These are phyloP conservation scores for Aechmea fasciata DNA, from an alignment of 176 grass and related monocot species.

Conservation along the genomic window DNA sequence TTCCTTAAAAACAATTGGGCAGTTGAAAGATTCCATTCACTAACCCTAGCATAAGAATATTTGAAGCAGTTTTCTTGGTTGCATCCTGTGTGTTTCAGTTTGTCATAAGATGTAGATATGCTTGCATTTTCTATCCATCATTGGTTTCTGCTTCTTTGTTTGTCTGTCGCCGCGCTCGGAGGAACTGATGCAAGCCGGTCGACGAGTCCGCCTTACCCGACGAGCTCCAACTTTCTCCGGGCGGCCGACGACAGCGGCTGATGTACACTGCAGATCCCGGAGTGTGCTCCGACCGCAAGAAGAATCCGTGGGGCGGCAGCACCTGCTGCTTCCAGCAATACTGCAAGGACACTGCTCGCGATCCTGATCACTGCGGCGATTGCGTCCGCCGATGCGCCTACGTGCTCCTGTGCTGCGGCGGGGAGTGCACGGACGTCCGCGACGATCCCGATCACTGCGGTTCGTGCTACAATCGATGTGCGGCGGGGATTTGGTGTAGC, in stretches of 20 bases:
- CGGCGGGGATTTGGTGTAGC: neutral
- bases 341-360: slow-evolving; percentile 13
- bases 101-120: slow-evolving; percentile 10
- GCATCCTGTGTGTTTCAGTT: neutral
- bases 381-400: slow-evolving; percentile 16
- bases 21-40: neutral
- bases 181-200: neutral
- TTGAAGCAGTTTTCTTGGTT: neutral
- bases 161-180: slow-evolving; percentile 6
- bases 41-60: neutral
- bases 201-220: neutral
- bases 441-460: slow-evolving; percentile 11
- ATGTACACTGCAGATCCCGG: slow-evolving; percentile 15
- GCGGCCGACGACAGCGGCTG: neutral
- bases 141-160: slow-evolving; percentile 8
- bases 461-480: slow-evolving; percentile 3
- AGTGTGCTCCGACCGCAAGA: slow-evolving; percentile 16
- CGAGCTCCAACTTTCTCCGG: slow-evolving; percentile 18
- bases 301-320: slow-evolving; percentile 23
- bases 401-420: slow-evolving; percentile 12
- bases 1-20: neutral
- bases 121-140: neutral
- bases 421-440: slow-evolving; percentile 3
- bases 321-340: slow-evolving; percentile 20
- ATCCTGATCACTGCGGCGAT: slow-evolving; percentile 7